Percentiles rank a stretch among this genome's conserved stretches.
phyloP scores from a whole-genome alignment of 768 basidiomycete genomes.

The Termitomyces sp. region DNA sequence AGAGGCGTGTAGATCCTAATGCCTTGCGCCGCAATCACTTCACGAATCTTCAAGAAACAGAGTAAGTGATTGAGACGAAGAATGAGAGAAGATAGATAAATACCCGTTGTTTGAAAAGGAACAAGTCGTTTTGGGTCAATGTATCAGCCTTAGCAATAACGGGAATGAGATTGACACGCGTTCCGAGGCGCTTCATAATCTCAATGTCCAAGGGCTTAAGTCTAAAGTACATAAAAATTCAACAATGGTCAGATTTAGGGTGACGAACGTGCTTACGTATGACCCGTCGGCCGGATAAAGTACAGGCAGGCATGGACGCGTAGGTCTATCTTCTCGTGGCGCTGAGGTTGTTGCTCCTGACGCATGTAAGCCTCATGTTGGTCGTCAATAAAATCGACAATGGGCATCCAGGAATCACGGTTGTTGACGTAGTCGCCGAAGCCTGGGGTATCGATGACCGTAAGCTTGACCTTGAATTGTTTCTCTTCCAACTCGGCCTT shows the following conservation, averaged over 20 bases:
- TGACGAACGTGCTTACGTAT: conserved; percentile 62
- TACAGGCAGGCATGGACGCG: conserved; percentile 96
- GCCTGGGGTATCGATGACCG: conserved; percentile 97
- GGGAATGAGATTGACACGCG: conserved; percentile 96
- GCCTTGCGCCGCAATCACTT: conserved; percentile 84
- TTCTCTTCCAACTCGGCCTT: conserved; percentile 99
- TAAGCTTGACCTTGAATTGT: conserved; percentile 98
- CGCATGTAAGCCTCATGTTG: conserved; percentile 95
- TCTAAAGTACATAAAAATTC: conserved; percentile 28
- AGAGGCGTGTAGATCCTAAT: conserved; percentile 96
- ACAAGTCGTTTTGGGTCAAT: conserved; percentile 88
- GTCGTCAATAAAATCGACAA: conserved; percentile 97
- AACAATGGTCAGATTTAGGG: conserved; percentile 1
- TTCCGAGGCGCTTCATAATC: conserved; percentile 99
- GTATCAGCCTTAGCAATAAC: conserved; percentile 98
- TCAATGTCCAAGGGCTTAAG: conserved; percentile 98
- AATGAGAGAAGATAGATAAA: conserved; percentile 20
- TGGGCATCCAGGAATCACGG: conserved; percentile 96
- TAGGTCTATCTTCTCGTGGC: conserved; percentile 90
- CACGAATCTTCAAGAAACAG: conserved; percentile 57
- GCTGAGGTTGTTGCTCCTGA: conserved; percentile 98
- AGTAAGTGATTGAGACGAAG: conserved; percentile 5
- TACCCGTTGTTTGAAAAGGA: conserved; percentile 89
- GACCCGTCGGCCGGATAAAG: conserved; percentile 94
- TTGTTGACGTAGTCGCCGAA: conserved; percentile 99